phyloP scores from a whole-genome alignment of 2,329 filamentous ascomycete genomes.

The Aspergillus tubingensis region DNA sequence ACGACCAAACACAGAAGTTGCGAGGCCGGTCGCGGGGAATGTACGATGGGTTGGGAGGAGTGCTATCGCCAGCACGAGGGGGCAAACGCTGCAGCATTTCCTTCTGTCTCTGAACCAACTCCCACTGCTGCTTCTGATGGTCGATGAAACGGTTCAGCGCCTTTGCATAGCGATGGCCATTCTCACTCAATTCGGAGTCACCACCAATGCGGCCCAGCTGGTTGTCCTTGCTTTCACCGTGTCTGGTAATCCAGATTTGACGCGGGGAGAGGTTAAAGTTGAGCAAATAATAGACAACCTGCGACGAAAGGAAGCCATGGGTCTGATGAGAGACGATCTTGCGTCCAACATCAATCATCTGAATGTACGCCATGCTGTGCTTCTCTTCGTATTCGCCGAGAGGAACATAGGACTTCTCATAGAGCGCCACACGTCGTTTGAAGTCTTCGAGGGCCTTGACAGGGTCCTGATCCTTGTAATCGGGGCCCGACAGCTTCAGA shows the following conservation, averaged over 20 bases:
- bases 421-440: slow-evolving; percentile 85
- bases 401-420: slow-evolving; percentile 91
- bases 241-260: slow-evolving; percentile 97
- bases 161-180: slow-evolving; percentile 75
- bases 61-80: slow-evolving; percentile 86
- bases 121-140: slow-evolving; percentile 76
- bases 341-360: slow-evolving; percentile 95
- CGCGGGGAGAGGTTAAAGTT: slow-evolving; percentile 95
- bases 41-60: slow-evolving; percentile 88
- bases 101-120: slow-evolving; percentile 77
- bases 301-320: slow-evolving; percentile 85
- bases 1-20: slow-evolving; percentile 98
- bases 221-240: slow-evolving; percentile 90
- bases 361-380: slow-evolving; percentile 89
- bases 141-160: slow-evolving; percentile 84
- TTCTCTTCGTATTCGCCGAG: slow-evolving; percentile 89
- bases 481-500: slow-evolving; percentile 89
- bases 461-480: slow-evolving; percentile 94
- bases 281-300: slow-evolving; percentile 90
- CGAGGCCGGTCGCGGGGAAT: slow-evolving; percentile 61
- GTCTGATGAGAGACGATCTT: slow-evolving; percentile 91
- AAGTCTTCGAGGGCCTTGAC: slow-evolving; percentile 83
- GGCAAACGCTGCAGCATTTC: slow-evolving; percentile 77
- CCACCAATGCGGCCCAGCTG: slow-evolving; percentile 85
- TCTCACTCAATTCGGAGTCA: slow-evolving; percentile 78